Base-by-base conservation (phyloP, 164 flowering plant species). In the Dillenia turbinata region DNA sequence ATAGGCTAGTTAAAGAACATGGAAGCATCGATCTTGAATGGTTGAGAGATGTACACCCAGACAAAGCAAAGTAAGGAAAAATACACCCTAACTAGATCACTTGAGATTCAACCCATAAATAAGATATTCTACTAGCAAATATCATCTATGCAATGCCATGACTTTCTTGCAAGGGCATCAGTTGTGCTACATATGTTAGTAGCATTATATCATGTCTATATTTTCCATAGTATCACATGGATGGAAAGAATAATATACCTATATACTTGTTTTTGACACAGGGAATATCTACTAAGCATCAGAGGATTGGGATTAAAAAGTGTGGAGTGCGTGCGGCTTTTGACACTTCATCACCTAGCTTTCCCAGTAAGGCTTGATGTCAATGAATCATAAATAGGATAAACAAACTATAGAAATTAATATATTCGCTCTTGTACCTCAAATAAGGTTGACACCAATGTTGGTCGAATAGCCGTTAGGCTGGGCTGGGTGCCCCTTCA, bases 271-370 rank as follows among this genome's bases (percentile, higher is more conserved):
- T 33, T 33, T 33, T 33, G 40, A 33, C 40, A 33, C 7, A 94
- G 99, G 74, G 97, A 88, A 40, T 95, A 81, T 70, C 81, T 95
- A 57, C 73, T 95, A 52, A 95, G 98, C 82, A 47, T 92, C 45
- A 69, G 89, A 52, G 99, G 99, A 14, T 57, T 95, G 71, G 99
- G 99, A 44, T 68, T 95, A 56, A 95, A 95, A 78, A 95, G 99
- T 62, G 94, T 87, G 65, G 99, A 95, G 73, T 95, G 99, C 66
- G 90, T 95, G 43, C 81, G 98, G 54, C 97, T 95, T 69, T 69
- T 95, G 67, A 87, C 98, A 11, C 97, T 95, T 48, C 97, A 95
- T 66, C 96, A 95, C 69, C 86, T 90, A 72, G 97, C 99, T 57
- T 92, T 95, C 61, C 99, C 99, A 46, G 99, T 95, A 83, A 88